phyloP scores from a whole-genome alignment of 495 filamentous ascomycete species.

The Penicillium atrosanguineum region DNA sequence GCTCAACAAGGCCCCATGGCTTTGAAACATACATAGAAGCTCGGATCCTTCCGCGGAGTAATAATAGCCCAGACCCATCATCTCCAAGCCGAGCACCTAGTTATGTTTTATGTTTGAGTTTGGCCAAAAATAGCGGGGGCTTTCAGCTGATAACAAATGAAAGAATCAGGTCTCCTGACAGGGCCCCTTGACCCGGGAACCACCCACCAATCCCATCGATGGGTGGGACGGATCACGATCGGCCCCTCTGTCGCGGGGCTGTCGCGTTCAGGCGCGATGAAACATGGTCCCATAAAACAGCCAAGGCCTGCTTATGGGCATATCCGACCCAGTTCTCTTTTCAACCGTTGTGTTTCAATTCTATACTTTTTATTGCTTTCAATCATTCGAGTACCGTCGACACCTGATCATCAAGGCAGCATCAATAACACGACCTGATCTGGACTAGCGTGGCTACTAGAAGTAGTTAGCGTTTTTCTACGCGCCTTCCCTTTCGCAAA shows the following conservation, averaged over 20 bases:
- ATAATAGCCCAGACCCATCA: not conserved
- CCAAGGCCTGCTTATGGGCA: not conserved
- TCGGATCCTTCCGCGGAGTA: not conserved
- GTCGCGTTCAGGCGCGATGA: conserved; percentile 22
- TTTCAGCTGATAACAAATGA: conserved; percentile 26
- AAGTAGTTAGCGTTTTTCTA: conserved; percentile 20
- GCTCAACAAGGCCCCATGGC: no score
- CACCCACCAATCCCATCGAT: conserved; percentile 15
- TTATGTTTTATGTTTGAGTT: conserved; percentile 9
- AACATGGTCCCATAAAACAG: conserved; percentile 7
- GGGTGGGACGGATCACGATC: conserved; percentile 13
- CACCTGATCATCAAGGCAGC: not conserved
- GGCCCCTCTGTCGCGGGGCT: not conserved
- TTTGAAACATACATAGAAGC: not conserved
- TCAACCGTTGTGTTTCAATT: not conserved
- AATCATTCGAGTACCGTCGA: not conserved
- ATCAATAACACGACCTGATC: conserved; percentile 13
- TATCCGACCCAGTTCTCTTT: not conserved
- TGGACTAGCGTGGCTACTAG: conserved; percentile 14
- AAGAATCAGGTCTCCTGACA: conserved; percentile 28
- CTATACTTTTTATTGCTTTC: not conserved
- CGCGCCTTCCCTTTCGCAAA: conserved; percentile 13
- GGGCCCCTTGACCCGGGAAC: conserved; percentile 4
- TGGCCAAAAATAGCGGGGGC: conserved; percentile 18
- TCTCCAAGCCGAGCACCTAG: no score